Evolutionary conservation across 805 yeast genomes (phyloP).

Genomic region (Candida endomychidarum): DNA sequence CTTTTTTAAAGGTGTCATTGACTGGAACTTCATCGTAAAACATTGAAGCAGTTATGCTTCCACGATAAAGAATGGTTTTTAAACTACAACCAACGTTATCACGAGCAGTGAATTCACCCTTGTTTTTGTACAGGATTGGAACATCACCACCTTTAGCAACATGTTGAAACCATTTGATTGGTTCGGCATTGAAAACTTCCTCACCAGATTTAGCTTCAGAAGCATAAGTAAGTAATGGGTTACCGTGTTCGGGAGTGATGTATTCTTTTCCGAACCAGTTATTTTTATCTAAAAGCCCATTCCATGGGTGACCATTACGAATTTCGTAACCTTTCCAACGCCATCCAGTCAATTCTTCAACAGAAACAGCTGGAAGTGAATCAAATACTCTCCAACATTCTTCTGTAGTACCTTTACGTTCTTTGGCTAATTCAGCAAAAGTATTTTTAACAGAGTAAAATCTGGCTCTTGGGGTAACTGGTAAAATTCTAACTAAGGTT

Average conservation of each 20-base stretch:
- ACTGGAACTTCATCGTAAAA: constrained; percentile 10
- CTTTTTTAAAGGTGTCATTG: constrained; percentile 10
- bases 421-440: constrained; percentile 1
- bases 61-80: constrained; percentile 8
- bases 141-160: not conserved
- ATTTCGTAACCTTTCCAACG: constrained; percentile 1
- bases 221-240: not conserved
- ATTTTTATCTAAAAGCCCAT: not conserved
- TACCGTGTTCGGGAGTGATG: not conserved
- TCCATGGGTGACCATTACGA: constrained; percentile 1
- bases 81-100: constrained; percentile 8
- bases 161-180: not conserved
- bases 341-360: not conserved
- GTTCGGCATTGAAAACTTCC: not conserved
- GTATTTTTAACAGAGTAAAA: constrained; percentile 2
- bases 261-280: constrained; percentile 1
- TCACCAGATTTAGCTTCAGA: constrained; percentile 1
- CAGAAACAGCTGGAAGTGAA: not conserved
- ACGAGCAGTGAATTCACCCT: constrained; percentile 1
- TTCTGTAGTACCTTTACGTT: not conserved
- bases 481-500: not conserved
- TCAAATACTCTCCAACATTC: constrained; percentile 1
- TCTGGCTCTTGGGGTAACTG: not conserved
- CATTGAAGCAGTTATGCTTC: constrained; percentile 9
- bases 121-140: constrained; percentile 1